These are phyloP conservation scores for Oropetium thomaeum DNA, from an alignment of 176 grass and related monocot species.

Conservation along the genomic window DNA sequence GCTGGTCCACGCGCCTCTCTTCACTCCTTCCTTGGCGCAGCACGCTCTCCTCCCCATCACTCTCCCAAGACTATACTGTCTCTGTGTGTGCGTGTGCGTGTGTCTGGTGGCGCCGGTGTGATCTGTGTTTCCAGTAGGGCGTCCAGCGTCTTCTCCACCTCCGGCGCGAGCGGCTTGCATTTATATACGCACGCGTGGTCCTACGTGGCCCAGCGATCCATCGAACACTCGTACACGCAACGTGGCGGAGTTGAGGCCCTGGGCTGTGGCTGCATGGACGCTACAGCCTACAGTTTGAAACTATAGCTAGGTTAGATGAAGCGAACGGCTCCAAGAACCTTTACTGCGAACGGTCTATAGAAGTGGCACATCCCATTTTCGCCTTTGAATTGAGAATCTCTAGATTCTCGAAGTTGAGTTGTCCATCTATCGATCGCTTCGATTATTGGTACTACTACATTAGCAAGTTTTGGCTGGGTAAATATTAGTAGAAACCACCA, in stretches of 20 bases:
- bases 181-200: neutral
- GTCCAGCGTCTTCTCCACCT: neutral
- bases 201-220: neutral
- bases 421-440: neutral
- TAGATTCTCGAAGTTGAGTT: neutral
- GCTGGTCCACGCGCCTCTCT: constrained; percentile 70
- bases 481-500: too few relatives aligned
- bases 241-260: constrained; percentile 25
- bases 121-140: neutral
- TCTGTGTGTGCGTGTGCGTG: too few relatives aligned
- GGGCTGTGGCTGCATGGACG: neutral
- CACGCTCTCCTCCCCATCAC: constrained; percentile 69
- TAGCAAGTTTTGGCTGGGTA: too few relatives aligned
- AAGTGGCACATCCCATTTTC: neutral
- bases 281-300: neutral
- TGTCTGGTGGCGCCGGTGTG: too few relatives aligned
- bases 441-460: neutral
- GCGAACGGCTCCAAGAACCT: neutral
- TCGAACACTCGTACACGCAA: neutral
- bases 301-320: neutral
- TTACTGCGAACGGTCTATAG: neutral
- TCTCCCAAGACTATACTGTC: too few relatives aligned
- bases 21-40: constrained; percentile 69
- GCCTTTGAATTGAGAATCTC: neutral
- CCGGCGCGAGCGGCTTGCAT: neutral